Percentiles rank a stretch among this genome's conserved stretches.
These are phyloP conservation scores for Castanea mollissima DNA, from an alignment of 306 rosid genomes.

Conservation along the genomic window DNA sequence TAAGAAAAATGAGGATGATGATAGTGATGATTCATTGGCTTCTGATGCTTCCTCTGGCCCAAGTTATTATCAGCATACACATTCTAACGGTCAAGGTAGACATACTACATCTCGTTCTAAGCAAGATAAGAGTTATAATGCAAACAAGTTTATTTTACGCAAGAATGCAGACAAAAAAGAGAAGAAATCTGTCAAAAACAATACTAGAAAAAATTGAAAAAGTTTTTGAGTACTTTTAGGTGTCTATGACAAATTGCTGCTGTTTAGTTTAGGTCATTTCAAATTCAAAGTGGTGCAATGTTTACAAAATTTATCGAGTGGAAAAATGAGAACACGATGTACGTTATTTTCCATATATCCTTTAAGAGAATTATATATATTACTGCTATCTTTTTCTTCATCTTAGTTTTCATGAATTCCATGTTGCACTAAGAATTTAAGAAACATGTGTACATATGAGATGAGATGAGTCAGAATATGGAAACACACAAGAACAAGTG, in stretches of 20 bases:
- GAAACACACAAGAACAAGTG: too few species aligned
- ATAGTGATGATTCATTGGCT: conserved; percentile 85
- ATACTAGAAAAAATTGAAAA: conserved; percentile 48
- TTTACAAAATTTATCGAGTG: neutral
- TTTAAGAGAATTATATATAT: conserved; percentile 7
- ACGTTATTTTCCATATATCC: conserved; percentile 17
- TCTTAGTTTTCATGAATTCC: neutral
- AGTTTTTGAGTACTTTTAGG: neutral
- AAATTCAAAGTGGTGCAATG: neutral
- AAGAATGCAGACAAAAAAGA: conserved; percentile 53
- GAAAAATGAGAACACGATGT: neutral
- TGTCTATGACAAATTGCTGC: conserved; percentile 22
- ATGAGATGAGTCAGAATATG: too few species aligned
- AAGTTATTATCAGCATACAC: conserved; percentile 24
- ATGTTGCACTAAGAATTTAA: too few species aligned
- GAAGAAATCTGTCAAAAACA: conserved; percentile 56
- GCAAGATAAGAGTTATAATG: conserved; percentile 46
- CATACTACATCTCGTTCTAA: conserved; percentile 29
- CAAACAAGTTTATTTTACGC: conserved; percentile 43
- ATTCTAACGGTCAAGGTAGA: conserved; percentile 10
- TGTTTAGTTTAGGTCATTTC: conserved; percentile 32
- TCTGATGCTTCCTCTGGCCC: conserved; percentile 88
- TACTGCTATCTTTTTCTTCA: neutral
- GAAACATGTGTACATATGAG: too few species aligned
- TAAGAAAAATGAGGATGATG: conserved; percentile 38